Base-by-base conservation (phyloP, 129 eudicot species). In the Sambucus nigra region DNA sequence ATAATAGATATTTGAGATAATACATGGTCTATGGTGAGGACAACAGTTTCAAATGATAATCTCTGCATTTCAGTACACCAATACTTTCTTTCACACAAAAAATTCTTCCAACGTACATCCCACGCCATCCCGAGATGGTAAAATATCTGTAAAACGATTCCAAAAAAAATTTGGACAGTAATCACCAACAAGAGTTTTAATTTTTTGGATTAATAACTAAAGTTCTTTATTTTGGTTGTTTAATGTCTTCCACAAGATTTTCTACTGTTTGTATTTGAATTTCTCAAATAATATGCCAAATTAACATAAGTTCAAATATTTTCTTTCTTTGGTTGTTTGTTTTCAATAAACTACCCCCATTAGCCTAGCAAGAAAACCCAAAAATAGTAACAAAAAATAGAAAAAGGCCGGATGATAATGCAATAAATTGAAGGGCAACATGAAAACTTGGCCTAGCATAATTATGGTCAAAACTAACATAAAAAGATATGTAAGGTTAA, bases 51-150 rank as follows among this genome's bases (percentile, higher is more conserved):
- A 64, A 78, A 67, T 70, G 55, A 61, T 53, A 76, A 54, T 39
- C 58, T 64, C 11, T 47, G 75, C 25, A 17, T 57, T 51, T 64
- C 73, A 12, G 47, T 53, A 24, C 20, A 47, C 52, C 51, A 55
- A 39, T 60, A 73, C 58, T 55, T 56, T 29, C 53, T 75, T 39
- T 25, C 65, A 60, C 55, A 60, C 41, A 62, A 70, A 13, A 46
- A 64, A 16, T 63, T 45, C 45, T 44, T 25, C 99, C 99, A 91
- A 29, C 94, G 74, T 55, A 80, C 74, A 72, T 78, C 78, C 99
- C 99, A 91, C 26, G 99, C 94, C 74, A 74, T 69, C 35, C 87
- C 83, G 61, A 92, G 85, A 75, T 92, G 95, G 73, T 86, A 75
- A 55, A 92, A 76, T 25, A 82, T 83, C 99, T 92, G 65, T 65